phyloP scores from a whole-genome alignment of 2,329 filamentous ascomycete genomes.

The Sporothrix euskadiensis region DNA sequence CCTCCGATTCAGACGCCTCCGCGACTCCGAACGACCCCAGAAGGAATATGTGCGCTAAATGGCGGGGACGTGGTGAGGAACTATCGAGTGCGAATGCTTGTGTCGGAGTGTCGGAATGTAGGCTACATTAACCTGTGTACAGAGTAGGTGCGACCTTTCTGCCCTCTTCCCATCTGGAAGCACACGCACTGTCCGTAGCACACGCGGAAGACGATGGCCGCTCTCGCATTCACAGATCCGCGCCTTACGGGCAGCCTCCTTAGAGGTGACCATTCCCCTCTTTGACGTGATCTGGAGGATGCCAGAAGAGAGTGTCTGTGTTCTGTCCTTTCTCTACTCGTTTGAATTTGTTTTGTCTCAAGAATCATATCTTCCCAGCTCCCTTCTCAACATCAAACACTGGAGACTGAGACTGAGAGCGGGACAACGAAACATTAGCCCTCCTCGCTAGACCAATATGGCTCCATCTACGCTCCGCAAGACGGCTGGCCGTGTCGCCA shows the following conservation, averaged over 20 bases:
- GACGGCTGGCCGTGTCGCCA: constrained; percentile 21
- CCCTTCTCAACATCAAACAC: neutral
- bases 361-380: neutral
- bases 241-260: neutral
- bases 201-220: constrained; percentile 11
- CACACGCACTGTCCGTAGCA: neutral
- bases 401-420: neutral
- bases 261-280: neutral
- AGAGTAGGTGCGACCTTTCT: neutral
- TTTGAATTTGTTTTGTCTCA: neutral
- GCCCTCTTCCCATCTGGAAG: neutral
- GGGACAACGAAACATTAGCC: neutral
- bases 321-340: neutral
- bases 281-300: neutral
- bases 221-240: constrained; percentile 1
- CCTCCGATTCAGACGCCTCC: neutral
- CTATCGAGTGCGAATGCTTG: neutral
- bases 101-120: neutral
- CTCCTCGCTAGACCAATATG: neutral
- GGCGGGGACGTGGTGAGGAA: neutral
- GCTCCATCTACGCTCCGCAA: constrained; percentile 21
- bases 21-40: constrained; percentile 1
- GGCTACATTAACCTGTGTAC: neutral
- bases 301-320: neutral
- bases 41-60: neutral